These are phyloP conservation scores for Citrullus colocynthis DNA, from an alignment of 306 rosid species.

Conservation along the genomic window DNA sequence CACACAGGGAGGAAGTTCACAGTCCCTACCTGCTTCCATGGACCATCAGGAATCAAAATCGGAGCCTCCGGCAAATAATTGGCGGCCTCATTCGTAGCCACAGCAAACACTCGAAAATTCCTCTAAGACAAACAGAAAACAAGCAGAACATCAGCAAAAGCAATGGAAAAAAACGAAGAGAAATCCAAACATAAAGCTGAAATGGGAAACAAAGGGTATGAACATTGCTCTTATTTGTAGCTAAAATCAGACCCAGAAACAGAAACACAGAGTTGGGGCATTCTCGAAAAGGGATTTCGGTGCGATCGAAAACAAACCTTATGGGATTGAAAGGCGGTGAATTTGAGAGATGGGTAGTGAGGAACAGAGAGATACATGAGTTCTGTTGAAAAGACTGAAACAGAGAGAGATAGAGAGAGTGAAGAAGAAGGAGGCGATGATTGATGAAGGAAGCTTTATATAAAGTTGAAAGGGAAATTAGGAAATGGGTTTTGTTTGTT, in stretches of 20 bases:
- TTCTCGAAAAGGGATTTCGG: not conserved
- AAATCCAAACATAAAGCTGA: not conserved
- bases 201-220: not conserved
- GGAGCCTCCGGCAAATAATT: slow-evolving; percentile 64
- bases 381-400: not conserved
- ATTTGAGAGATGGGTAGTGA: slow-evolving; percentile 19
- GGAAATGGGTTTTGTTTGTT: not conserved
- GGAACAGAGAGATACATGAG: slow-evolving; percentile 30
- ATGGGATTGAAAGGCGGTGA: slow-evolving; percentile 11
- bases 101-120: slow-evolving; percentile 18
- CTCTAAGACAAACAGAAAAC: slow-evolving; percentile 11
- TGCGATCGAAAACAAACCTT: slow-evolving; percentile 14
- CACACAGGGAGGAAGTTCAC: not conserved
- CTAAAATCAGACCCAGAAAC: not conserved
- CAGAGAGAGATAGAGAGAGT: not conserved
- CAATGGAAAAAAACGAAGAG: not conserved
- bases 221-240: not conserved
- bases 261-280: not conserved
- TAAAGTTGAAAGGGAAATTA: not conserved
- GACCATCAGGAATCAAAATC: slow-evolving; percentile 74
- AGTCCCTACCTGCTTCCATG: slow-evolving; percentile 71
- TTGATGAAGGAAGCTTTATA: not conserved
- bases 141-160: slow-evolving; percentile 9
- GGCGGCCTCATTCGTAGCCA: slow-evolving; percentile 24
- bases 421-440: not conserved